Evolutionary conservation across 495 filamentous ascomycete genomes (phyloP), one percentile per base, ranked within the genome.

Genomic region (Penicillium cinerascens): DNA sequence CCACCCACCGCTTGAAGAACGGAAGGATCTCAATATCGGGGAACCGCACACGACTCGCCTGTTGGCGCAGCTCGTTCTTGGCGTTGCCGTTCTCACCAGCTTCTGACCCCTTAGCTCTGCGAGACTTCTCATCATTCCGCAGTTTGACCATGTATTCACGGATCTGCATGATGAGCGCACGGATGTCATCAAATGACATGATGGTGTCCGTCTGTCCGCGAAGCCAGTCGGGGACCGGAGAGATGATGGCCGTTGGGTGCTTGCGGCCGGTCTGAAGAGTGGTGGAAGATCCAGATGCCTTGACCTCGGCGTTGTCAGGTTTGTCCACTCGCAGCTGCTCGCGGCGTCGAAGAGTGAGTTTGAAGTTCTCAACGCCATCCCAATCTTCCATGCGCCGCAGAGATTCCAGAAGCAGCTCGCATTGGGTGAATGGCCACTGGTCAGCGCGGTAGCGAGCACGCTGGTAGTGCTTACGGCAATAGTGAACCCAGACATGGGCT

Each of bases 381-480:
- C 87, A 91, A 0, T 66, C 53, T 47, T 85, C 70, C 42, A 92
- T 70, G 0, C 77, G 73, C 2, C 71, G 58, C 17, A 91, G 75
- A 47, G 87, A 83, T 3, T 70, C 66, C 6, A 70, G 61, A 0
- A 92, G 73, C 0, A 90, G 66, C 1, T 79, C 72, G 39, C 80
- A 80, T 54, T 92, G 86, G 1, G 75, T 64, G 18, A 72, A 70
- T 3, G 80, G 72, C 71, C 82, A 91, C 8, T 79, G 69, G n/a
- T 73, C 70, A 1, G 73, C 81, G 0, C 85, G 76, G 63, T 92
- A 93, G 0, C 85, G 74, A 29, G 68, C 75, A 0, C 88, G 84
- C 67, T 96, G 91, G 67, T 95, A 96, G 59, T 92, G 87, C 60
- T 92, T 93, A 1, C 91, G 80, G 61, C 91, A 95, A 59, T 79